phyloP scores from a whole-genome alignment of 805 yeast species.

The Teunomyces barrocoloradensis region DNA sequence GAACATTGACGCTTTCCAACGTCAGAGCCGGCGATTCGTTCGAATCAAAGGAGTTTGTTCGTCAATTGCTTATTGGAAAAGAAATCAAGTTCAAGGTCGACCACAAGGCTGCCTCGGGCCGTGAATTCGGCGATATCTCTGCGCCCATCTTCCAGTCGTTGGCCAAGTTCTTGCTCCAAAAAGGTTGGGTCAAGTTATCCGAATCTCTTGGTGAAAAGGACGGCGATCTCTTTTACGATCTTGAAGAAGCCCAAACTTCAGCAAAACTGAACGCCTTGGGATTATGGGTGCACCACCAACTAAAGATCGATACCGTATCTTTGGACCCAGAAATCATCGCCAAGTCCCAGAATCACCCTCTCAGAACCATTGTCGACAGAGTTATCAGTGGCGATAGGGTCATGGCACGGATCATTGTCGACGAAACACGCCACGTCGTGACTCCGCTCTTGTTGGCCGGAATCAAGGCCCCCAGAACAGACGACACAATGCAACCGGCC shows the following conservation, averaged over 20 bases:
- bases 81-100: constrained; percentile 56
- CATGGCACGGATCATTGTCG: constrained; percentile 54
- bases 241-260: constrained; percentile 41
- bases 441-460: constrained; percentile 72
- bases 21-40: constrained; percentile 60
- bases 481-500: constrained; percentile 38
- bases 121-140: constrained; percentile 71
- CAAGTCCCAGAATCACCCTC: constrained; percentile 39
- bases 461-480: constrained; percentile 66
- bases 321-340: constrained; percentile 32
- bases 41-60: constrained; percentile 59
- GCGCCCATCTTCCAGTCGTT: constrained; percentile 63
- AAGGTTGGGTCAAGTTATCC: constrained; percentile 63
- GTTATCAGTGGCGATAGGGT: constrained; percentile 78
- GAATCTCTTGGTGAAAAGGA: constrained; percentile 45
- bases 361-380: constrained; percentile 65
- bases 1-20: constrained; percentile 61
- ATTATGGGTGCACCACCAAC: constrained; percentile 42
- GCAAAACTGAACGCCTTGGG: constrained; percentile 57
- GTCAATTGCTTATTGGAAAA: constrained; percentile 64
- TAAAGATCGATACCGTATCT: constrained; percentile 18
- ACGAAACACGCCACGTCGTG: constrained; percentile 50
- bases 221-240: constrained; percentile 40
- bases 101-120: constrained; percentile 48
- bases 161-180: constrained; percentile 50